phyloP scores from a whole-genome alignment of 768 basidiomycete species.

The Tricholoma matsutake region DNA sequence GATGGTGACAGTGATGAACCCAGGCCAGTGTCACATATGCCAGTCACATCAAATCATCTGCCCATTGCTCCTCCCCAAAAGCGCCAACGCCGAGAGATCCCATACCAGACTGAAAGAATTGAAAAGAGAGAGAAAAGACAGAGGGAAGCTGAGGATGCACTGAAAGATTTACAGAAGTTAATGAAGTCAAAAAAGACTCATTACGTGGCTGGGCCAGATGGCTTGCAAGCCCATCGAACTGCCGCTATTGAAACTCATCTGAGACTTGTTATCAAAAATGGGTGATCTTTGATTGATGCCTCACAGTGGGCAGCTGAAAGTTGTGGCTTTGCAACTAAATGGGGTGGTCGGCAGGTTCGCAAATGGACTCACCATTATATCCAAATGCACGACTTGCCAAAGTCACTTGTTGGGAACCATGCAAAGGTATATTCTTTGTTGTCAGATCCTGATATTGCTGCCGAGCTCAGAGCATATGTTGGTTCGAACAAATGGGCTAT shows the following conservation, averaged over 20 bases:
- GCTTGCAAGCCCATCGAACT: slow-evolving; percentile 1
- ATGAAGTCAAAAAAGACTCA: neutral
- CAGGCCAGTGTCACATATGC: neutral
- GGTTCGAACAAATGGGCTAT: neutral
- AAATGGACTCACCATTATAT: neutral
- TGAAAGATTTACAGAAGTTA: neutral
- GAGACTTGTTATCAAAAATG: slow-evolving; percentile 9
- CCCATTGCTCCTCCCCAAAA: neutral
- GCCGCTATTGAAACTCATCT: slow-evolving; percentile 8
- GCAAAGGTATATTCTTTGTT: neutral
- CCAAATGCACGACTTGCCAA: neutral
- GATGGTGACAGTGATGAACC: neutral
- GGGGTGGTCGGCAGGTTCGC: slow-evolving; percentile 5
- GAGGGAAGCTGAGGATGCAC: neutral
- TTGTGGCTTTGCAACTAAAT: slow-evolving; percentile 12
- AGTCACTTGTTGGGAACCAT: neutral
- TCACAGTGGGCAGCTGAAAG: slow-evolving; percentile 12
- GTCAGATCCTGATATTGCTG: neutral
- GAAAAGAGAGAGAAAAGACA: neutral
- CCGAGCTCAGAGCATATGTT: neutral
- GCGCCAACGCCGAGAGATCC: neutral
- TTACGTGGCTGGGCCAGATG: neutral
- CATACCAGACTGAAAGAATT: neutral
- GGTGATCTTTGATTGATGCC: slow-evolving; percentile 4
- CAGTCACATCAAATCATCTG: neutral